phyloP scores from a whole-genome alignment of 345 rosid species.

The thale cress (Arabidopsis thaliana) region DNA sequence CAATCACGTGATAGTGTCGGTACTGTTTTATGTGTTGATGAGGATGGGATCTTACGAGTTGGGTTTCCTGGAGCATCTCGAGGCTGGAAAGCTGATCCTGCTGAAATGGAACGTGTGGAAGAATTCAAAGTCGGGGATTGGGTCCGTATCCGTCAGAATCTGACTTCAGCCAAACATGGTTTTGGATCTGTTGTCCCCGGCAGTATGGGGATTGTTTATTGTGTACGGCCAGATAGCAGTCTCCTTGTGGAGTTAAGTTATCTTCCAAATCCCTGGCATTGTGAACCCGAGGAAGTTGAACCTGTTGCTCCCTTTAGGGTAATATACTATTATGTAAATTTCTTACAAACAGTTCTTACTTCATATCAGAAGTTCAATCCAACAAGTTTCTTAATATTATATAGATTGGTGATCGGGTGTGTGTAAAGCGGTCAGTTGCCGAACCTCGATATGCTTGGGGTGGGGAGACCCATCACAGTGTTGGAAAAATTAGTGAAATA shows the following conservation, averaged over 20 bases:
- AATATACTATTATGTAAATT: constrained; percentile 36
- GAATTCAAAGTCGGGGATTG: constrained; percentile 99
- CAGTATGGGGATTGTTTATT: constrained; percentile 92
- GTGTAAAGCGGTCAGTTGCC: constrained; percentile 97
- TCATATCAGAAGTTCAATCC: constrained; percentile 18
- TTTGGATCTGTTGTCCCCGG: constrained; percentile 94
- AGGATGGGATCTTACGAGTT: constrained; percentile 98
- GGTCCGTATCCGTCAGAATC: constrained; percentile 96
- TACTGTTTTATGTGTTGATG: constrained; percentile 96
- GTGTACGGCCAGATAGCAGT: constrained; percentile 95
- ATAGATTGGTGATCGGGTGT: constrained; percentile 91
- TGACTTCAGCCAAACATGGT: constrained; percentile 92
- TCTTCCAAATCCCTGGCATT: constrained; percentile 89
- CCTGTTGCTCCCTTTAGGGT: constrained; percentile 90
- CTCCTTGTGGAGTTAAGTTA: constrained; percentile 87
- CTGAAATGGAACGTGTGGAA: constrained; percentile 99
- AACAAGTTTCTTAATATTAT: constrained; percentile 42
- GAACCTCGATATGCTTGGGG: constrained; percentile 99
- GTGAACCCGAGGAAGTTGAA: constrained; percentile 99
- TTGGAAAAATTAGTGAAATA: constrained; percentile 88
- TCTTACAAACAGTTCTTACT: constrained; percentile 32
- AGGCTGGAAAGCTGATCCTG: constrained; percentile 99
- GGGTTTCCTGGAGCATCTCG: constrained; percentile 99
- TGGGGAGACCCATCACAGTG: constrained; percentile 99
- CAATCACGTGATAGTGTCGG: constrained; percentile 93